Conservation (phyloP, 1,139 yeast species). For the Chernovozyma aurita region DNA sequence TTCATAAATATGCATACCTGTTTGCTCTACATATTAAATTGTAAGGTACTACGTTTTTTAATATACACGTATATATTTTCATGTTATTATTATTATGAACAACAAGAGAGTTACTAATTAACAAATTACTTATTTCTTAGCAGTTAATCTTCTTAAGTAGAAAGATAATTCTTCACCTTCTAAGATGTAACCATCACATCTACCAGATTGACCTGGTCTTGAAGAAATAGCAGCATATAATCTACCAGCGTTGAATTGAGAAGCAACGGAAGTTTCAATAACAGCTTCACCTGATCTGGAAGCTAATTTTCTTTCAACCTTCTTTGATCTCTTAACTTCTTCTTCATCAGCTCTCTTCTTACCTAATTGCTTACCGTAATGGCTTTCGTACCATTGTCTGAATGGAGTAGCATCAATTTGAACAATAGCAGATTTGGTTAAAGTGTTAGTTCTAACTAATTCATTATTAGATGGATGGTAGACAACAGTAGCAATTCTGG, state of each 20-base stretch:
- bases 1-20: too few species aligned
- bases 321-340: conserved; percentile 66
- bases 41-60: conserved; percentile 3
- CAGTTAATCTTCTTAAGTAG: conserved; percentile 99
- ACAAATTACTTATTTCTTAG: conserved; percentile 75
- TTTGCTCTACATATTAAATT: too few species aligned
- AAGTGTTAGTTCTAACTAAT: conserved; percentile 98
- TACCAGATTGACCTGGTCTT: conserved; percentile 99
- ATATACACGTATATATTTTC: conserved; percentile 14
- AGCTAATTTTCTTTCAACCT: conserved; percentile 87
- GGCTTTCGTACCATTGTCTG: conserved; percentile 99
- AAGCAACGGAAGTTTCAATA: conserved; percentile 86
- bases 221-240: conserved; percentile 98
- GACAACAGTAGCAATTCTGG: conserved; percentile 96
- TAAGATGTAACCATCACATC: conserved; percentile 99
- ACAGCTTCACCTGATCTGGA: conserved; percentile 81
- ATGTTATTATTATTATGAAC: conserved; percentile 8
- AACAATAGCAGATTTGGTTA: conserved; percentile 97
- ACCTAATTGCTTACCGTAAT: conserved; percentile 93
- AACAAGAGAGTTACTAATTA: conserved; percentile 9
- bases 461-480: conserved; percentile 99
- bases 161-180: conserved; percentile 99
- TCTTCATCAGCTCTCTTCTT: conserved; percentile 65
- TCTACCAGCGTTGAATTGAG: conserved; percentile 98
- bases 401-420: conserved; percentile 99